Percentiles rank a stretch among this genome's conserved stretches.
Evolutionary conservation across 2,329 filamentous ascomycete species (phyloP).

Genomic region (Cercospora sp.): DNA sequence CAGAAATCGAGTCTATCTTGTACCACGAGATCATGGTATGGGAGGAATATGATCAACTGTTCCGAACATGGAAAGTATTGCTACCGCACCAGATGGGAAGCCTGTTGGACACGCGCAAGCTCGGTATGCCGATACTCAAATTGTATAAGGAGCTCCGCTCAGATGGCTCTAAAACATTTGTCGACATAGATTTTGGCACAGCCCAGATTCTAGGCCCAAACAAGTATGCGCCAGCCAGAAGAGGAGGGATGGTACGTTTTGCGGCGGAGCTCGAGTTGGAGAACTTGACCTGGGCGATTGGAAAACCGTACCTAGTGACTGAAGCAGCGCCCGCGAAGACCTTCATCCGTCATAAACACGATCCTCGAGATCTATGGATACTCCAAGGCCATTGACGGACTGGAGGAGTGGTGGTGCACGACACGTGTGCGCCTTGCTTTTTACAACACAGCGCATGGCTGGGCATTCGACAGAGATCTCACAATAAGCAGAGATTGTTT

Average conservation of each 20-base stretch:
- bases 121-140: not conserved
- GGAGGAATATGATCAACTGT: not conserved
- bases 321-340: not conserved
- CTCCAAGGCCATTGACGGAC: too few relatives aligned
- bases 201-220: not conserved
- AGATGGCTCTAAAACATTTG: not conserved
- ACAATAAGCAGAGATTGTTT: not conserved
- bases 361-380: too few relatives aligned
- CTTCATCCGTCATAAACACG: too few relatives aligned
- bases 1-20: not conserved
- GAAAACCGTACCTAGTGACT: not conserved
- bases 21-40: constrained; percentile 3
- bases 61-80: not conserved
- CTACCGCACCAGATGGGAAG: not conserved
- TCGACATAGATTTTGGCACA: not conserved
- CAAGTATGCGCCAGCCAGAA: not conserved
- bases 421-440: too few relatives aligned
- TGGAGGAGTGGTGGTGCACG: too few relatives aligned
- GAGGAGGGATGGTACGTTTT: not conserved
- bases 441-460: too few relatives aligned
- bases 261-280: not conserved
- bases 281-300: not conserved
- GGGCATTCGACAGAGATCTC: too few relatives aligned
- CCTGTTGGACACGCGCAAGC: not conserved
- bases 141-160: too few relatives aligned